Evolutionary conservation across 1,284 basidiomycete species (phyloP), one percentile per base, ranked within the genome.

Genomic region (Puccinia sorghi): DNA sequence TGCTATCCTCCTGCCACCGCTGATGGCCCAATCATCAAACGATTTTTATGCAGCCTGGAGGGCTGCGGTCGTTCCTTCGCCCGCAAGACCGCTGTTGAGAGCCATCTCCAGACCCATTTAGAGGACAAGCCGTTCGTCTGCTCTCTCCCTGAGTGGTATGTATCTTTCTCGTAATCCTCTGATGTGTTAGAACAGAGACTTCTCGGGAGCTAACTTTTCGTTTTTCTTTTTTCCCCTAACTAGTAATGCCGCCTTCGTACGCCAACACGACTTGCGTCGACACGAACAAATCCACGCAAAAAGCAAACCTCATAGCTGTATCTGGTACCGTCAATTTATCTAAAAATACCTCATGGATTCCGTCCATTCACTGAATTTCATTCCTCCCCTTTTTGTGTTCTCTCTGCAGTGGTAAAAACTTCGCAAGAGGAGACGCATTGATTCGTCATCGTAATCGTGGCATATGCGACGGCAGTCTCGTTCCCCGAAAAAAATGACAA

Each of bases 71-170:
- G 86, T 22, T 80, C 81, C 32, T 87, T 86, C 82, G 85, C 86
- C 4, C 80, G 86, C 39, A 86, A 86, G 83, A 85, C 84, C 72
- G 86, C 86, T 12, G 86, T 86, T 57, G 84, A 85, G 78, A 84
- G 83, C 72, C 86, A 87, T 82, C 85, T 87, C 79, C 86, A 86
- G 80, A 86, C 86, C 52, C 86, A 87, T 80, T 81, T 87, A n/a
- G 85, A 86, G 80, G 86, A 87, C 82, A 87, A 87, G 82, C 86
- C 86, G 37, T 86, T 85, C 81, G 82, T 84, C 3, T 87, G 86
- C 80, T 81, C 83, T 1, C 83, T 83, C 56, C 81, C 82, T 27
- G 83, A 84, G 57, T 86, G 86, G 84, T 85, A 76, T 80, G 84
- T 83, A 22, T 13, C 22, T 20, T 59, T 15, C 4, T 64, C 57